Evolutionary conservation across 768 basidiomycete genomes (phyloP).

Genomic region (Krasilnikovozyma curviuscula): DNA sequence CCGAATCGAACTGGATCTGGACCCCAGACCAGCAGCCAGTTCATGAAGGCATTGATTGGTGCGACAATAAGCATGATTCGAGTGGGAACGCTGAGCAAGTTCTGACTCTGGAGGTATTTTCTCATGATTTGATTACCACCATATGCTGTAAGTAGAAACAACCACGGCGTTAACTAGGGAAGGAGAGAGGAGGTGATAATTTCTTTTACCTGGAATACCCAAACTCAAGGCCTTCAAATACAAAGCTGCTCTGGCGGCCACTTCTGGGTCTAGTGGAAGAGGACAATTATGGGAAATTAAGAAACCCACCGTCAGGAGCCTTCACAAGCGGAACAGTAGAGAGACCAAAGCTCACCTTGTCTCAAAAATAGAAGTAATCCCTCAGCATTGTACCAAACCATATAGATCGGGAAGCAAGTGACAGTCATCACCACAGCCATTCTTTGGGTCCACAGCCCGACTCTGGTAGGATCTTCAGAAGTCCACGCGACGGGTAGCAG

Average conservation of each 20-base stretch:
- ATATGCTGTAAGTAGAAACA: no score
- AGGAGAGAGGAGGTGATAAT: conserved; percentile 14
- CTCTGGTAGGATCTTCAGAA: conserved; percentile 56
- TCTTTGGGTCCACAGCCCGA: conserved; percentile 78
- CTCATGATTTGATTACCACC: conserved; percentile 34
- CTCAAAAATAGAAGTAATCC: conserved; percentile 41
- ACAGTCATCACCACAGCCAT: conserved; percentile 34
- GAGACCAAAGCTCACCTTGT: conserved; percentile 15
- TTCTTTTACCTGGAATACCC: conserved; percentile 57
- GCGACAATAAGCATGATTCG: conserved; percentile 51
- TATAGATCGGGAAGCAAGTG: conserved; percentile 22
- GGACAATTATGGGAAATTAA: background rate
- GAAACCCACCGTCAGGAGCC: background rate
- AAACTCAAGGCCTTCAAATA: conserved; percentile 61
- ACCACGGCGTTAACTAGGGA: no score
- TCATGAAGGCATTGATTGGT: conserved; percentile 64
- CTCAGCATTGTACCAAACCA: conserved; percentile 72
- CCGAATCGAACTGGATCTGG: conserved; percentile 58
- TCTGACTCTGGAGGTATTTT: conserved; percentile 29
- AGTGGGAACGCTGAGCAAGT: conserved; percentile 74
- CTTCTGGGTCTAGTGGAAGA: conserved; percentile 47
- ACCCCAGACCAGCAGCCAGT: conserved; percentile 81
- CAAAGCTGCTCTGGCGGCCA: conserved; percentile 51
- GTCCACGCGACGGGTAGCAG: conserved; percentile 92
- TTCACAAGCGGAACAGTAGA: background rate